Evolutionary conservation across 352 stramenopile genomes (phyloP).

Genomic region (Lagenidium sp.): DNA sequence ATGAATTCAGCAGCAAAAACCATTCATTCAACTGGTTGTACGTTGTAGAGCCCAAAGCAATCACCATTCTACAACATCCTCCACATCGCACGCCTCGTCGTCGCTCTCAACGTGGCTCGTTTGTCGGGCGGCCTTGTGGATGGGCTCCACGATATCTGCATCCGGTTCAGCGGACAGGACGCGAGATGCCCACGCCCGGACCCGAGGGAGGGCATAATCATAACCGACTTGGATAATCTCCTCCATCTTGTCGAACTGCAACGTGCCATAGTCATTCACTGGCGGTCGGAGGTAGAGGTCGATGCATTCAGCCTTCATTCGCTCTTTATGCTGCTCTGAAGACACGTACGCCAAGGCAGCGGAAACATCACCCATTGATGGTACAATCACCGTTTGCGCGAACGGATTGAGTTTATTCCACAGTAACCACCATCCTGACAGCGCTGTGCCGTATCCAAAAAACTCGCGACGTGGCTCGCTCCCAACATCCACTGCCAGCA

Average conservation of each 20-base stretch:
- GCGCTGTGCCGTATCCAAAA: constrained; percentile 66
- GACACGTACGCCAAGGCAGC: constrained; percentile 85
- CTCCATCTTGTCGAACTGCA: constrained; percentile 91
- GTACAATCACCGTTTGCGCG: constrained; percentile 76
- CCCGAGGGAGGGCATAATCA: constrained; percentile 64
- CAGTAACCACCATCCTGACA: constrained; percentile 88
- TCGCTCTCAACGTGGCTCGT: too few relatives aligned
- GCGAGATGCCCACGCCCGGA: constrained; percentile 44
- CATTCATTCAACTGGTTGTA: too few relatives aligned
- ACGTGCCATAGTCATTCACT: constrained; percentile 83
- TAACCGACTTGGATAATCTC: constrained; percentile 86
- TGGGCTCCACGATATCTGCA: constrained; percentile 41
- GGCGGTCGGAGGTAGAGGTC: constrained; percentile 87
- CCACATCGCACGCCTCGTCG: too few relatives aligned
- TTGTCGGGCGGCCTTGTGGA: constrained; percentile 4
- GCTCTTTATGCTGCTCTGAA: constrained; percentile 83
- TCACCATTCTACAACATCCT: too few relatives aligned
- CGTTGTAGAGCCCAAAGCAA: too few relatives aligned
- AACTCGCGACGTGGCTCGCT: constrained; percentile 69
- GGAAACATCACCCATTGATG: constrained; percentile 89
- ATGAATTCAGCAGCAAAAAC: too few relatives aligned
- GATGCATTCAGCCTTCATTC: constrained; percentile 75
- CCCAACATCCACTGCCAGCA: constrained; percentile 87
- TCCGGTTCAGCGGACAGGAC: constrained; percentile 48
- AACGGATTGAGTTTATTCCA: constrained; percentile 90